These are phyloP conservation scores for Thamnidium elegans DNA, from an alignment of 192 early-diverging fungal species.

Conservation along the genomic window DNA sequence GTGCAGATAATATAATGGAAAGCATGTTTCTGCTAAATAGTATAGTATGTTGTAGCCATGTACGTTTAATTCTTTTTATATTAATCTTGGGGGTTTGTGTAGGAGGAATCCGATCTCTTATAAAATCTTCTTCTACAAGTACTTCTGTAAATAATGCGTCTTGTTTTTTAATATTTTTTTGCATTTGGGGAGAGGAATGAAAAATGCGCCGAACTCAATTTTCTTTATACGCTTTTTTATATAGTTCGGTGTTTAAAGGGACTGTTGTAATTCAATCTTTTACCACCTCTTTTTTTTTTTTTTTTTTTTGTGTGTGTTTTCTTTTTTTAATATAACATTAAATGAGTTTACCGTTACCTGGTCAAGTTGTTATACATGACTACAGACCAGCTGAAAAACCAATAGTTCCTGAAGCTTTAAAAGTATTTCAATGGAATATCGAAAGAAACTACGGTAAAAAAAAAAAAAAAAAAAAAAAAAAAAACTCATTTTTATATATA, in stretches of 20 bases:
- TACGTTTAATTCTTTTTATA: no score
- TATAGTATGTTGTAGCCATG: neutral
- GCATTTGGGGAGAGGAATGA: conserved; percentile 7
- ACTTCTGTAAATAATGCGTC: neutral
- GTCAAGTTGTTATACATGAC: conserved; percentile 14
- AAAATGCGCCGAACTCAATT: neutral
- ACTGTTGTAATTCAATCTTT: no score
- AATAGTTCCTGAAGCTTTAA: conserved; percentile 38
- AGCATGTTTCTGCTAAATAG: neutral
- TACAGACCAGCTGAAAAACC: neutral
- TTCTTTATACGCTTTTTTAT: no score
- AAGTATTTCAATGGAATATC: conserved; percentile 79
- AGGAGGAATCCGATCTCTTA: no score
- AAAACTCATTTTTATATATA: neutral
- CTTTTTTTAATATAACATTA: neutral
- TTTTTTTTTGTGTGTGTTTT: neutral
- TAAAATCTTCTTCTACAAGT: no score
- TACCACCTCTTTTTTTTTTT: neutral
- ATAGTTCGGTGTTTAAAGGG: no score
- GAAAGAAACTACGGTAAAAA: conserved; percentile 68
- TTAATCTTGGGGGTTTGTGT: no score
- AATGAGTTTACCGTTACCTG: conserved; percentile 5
- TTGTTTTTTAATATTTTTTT: neutral
- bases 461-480: neutral
- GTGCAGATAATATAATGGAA: neutral